Evolutionary conservation across 148 eudicot species (phyloP), one percentile per base, ranked within the genome.

Genomic region (Silene uniflora): DNA sequence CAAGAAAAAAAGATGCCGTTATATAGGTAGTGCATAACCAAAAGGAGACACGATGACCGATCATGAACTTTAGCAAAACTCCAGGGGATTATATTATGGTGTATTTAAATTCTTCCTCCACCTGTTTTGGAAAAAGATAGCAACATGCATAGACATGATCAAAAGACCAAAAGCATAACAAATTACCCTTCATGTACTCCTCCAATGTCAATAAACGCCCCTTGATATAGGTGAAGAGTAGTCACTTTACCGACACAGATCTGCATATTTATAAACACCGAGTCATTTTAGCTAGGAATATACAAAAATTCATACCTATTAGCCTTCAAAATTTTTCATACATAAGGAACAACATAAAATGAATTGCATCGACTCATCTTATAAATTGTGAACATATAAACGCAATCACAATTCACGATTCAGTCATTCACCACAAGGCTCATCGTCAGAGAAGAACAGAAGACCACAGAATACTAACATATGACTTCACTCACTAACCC

Each of bases 141-240:
- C 74, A 46, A 52, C 27, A 76, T 42, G 73, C 69, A 75, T 27
- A 13, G 42, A 78, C n/a, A 27, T 72, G 23, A 67, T 42, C 12
- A 60, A 35, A 60, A 29, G 56, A 17, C 13, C 18, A 67, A 11
- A 82, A 35, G 35, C 13, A 47, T 2, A 58, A 66, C 12, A 70
- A 64, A 27, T 85, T 85, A 92, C 99, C 99, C 99, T 19, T 92
- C 99, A 86, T 96, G 76, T 71, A 96, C 99, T 76, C 99, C 98
- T 84, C 99, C 99, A 83, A 96, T 92, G 84, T 96, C 98, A 62
- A 96, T 86, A 83, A 96, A 96, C 66, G 99, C 99, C 83, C 99
- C 99, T 88, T 96, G 99, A 84, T 96, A 85, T 64, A 96, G 92
- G 76, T 96, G 99, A 71, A 96, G 69, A 44, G 94, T 88, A 65